phyloP scores from a whole-genome alignment of 768 basidiomycete genomes.

The Leccinum sublutescens region DNA sequence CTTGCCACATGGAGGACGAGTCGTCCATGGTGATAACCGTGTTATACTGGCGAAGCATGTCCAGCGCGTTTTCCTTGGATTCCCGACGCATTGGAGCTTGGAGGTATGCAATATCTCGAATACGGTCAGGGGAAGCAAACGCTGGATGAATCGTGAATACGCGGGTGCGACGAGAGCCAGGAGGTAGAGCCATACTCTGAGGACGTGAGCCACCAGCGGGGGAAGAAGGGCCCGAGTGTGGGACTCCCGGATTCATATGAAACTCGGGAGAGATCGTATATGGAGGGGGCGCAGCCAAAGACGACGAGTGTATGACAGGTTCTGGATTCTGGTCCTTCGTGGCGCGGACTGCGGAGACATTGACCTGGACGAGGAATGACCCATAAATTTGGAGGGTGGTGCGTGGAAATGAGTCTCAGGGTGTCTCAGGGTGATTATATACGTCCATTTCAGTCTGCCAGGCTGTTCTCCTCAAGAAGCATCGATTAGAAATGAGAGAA shows the following conservation, averaged over 20 bases:
- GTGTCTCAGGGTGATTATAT: neutral
- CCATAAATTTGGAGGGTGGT: neutral
- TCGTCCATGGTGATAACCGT: slow-evolving; percentile 63
- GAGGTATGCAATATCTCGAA: slow-evolving; percentile 24
- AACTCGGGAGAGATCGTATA: slow-evolving; percentile 15
- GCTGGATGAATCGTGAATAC: slow-evolving; percentile 26
- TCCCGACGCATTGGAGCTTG: slow-evolving; percentile 27
- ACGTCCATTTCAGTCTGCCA: too few relatives aligned
- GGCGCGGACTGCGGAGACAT: slow-evolving; percentile 9
- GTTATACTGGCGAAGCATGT: slow-evolving; percentile 46
- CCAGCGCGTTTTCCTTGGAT: slow-evolving; percentile 29
- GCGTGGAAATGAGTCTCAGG: neutral
- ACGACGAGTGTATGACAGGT: neutral
- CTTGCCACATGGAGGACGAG: slow-evolving; percentile 52
- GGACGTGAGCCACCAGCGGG: neutral
- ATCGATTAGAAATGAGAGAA: neutral
- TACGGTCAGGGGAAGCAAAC: slow-evolving; percentile 13
- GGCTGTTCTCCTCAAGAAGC: neutral
- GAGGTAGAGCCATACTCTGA: slow-evolving; percentile 21
- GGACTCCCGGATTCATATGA: slow-evolving; percentile 5
- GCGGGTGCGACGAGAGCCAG: slow-evolving; percentile 20
- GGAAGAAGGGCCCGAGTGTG: neutral
- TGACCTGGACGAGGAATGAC: slow-evolving; percentile 14
- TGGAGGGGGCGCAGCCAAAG: slow-evolving; percentile 24
- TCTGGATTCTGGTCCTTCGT: neutral